Percentiles rank a stretch among this genome's conserved stretches.
Conservation (phyloP, 2,329 filamentous ascomycete genomes). For the Beauveria brongniartii region DNA sequence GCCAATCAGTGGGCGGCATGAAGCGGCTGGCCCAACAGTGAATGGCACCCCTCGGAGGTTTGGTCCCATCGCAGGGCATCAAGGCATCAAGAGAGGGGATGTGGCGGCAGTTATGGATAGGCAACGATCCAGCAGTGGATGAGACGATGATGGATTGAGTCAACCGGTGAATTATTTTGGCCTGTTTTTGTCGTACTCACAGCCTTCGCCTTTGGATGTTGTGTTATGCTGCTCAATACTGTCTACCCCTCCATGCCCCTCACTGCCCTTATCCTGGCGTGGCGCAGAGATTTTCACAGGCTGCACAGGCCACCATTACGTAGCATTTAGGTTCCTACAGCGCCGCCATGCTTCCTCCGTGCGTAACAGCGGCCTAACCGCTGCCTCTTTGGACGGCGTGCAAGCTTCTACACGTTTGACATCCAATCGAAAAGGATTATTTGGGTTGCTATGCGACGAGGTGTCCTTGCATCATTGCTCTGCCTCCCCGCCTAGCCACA, state of each 20-base stretch:
- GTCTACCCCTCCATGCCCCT: constrained; percentile 9
- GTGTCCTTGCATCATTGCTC: not conserved
- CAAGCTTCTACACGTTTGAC: not conserved
- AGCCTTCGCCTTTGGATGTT: not conserved
- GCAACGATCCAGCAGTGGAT: not conserved
- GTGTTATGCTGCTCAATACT: not conserved
- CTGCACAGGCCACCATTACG: constrained; percentile 9
- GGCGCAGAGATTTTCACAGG: not conserved
- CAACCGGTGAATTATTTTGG: not conserved
- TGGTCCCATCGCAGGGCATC: constrained; percentile 7
- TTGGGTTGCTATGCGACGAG: constrained; percentile 3
- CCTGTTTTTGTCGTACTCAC: not conserved
- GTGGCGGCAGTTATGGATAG: not conserved
- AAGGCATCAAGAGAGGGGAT: not conserved
- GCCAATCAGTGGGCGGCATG: not conserved
- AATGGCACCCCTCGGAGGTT: not conserved
- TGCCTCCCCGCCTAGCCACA: not conserved
- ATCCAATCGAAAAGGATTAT: not conserved
- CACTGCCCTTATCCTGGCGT: not conserved
- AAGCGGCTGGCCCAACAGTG: not conserved
- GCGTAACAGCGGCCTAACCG: not conserved
- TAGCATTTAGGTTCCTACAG: not conserved
- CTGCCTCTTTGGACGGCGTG: not conserved
- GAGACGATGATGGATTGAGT: not conserved
- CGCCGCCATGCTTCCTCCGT: not conserved